These are phyloP conservation scores for Pachyrhizus erosus DNA, from an alignment of 306 rosid genomes.

Conservation along the genomic window DNA sequence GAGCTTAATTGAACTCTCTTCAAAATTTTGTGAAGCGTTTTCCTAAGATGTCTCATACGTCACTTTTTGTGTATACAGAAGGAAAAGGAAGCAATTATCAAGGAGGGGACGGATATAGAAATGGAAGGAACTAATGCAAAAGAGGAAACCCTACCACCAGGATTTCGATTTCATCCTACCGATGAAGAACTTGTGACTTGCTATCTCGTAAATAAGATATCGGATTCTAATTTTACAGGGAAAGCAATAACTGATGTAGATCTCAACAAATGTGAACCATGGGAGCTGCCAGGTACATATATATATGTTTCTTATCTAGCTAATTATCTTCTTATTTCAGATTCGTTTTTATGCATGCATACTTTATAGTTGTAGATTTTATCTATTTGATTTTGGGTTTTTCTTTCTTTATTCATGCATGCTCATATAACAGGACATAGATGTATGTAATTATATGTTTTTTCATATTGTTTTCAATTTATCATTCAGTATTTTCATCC, in stretches of 20 bases:
- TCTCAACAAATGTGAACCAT: conserved; percentile 94
- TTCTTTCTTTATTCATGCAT: not conserved
- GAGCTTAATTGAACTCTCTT: not conserved
- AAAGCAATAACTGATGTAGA: conserved; percentile 84
- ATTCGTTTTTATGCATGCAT: not conserved
- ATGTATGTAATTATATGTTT: not conserved
- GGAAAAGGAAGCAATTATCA: conserved; percentile 48
- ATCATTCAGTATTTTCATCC: not conserved
- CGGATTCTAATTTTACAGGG: conserved; percentile 72
- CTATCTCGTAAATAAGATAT: conserved; percentile 82
- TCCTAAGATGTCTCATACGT: conserved; percentile 27
- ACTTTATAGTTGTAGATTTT: not conserved
- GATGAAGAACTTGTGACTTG: conserved; percentile 89
- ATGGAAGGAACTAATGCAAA: conserved; percentile 57
- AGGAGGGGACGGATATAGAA: conserved; percentile 49
- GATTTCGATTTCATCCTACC: conserved; percentile 92
- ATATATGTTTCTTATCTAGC: not conserved
- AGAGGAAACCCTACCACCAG: conserved; percentile 83
- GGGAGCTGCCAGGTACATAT: conserved; percentile 93
- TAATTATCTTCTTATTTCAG: not conserved
- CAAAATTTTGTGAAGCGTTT: not conserved
- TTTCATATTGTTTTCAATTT: not conserved
- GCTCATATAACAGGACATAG: not conserved
- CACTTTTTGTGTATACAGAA: conserved; percentile 50
- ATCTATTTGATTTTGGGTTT: not conserved